Evolutionary conservation across 2,329 filamentous ascomycete genomes (phyloP), one percentile per base, ranked within the genome.

Genomic region (Colletotrichum cordylinicola): DNA sequence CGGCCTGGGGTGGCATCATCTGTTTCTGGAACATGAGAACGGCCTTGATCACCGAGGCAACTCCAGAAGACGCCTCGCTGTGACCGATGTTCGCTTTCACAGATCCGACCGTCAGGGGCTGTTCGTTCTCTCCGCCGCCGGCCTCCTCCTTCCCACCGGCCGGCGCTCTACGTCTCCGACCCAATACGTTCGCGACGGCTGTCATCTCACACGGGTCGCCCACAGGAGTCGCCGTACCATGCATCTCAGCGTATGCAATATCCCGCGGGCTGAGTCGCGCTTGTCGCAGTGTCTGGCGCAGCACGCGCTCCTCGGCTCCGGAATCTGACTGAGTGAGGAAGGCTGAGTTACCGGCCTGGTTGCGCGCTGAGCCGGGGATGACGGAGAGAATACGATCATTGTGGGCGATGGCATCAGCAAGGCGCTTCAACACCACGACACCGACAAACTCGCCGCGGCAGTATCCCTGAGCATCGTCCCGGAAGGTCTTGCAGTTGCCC

Each of bases 271-370:
- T 27, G 67, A 7, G 68, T 18, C 58, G 81, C 77, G 71, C 67
- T 1, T 72, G 67, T 43, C 87, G 86, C 4, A 92, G 86, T 8
- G 93, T 86, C 70, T 88, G 87, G 78, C 89, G 88, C 82, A 91
- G 92, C 2, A 81, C 69, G 2, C 61, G 67, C 15, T 77, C 75
- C 56, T 80, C 78, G 1, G 80, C 78, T 1, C 21, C 37, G 1
- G 71, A 27, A 55, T 80, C 74, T 2, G 80, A 78, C 21, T 78
- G 77, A 0, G 79, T 81, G 61, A 84, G 80, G 9, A 80, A 79
- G 0, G 79, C 80, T 9, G 80, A 81, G 35, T 82, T 85, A 4
- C 85, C 85, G 70, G 88, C 87, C 64, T 87, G 85, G 75, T 88
- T 86, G 3, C 85, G 80, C 0, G 80, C 84, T 0, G 84, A 84